Evolutionary conservation across 2,329 filamentous ascomycete species (phyloP).

Genomic region (Westerdykella aurantiaca): DNA sequence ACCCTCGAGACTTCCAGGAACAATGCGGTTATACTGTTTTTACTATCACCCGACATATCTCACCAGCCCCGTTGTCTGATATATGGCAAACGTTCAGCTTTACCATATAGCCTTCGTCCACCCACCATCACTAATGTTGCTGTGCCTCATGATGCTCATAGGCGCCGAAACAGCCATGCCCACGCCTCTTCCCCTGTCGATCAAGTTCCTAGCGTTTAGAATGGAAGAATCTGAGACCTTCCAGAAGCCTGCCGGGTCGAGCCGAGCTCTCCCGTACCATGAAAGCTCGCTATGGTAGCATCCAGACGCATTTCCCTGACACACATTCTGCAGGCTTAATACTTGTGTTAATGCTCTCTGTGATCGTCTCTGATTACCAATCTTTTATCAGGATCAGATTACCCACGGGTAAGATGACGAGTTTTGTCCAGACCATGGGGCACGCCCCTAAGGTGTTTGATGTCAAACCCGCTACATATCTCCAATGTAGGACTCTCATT

Average conservation of each 20-base stretch:
- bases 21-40: constrained; percentile 19
- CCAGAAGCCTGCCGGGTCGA: constrained; percentile 18
- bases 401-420: no score
- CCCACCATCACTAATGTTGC: neutral
- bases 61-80: constrained; percentile 6
- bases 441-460: no score
- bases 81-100: neutral
- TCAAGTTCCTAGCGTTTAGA: neutral
- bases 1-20: constrained; percentile 12
- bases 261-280: constrained; percentile 1
- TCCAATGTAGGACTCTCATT: no score
- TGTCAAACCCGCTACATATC: no score
- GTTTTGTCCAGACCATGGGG: no score
- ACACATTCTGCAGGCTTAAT: constrained; percentile 11
- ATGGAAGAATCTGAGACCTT: constrained; percentile 15
- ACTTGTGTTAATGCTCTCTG: constrained; percentile 10
- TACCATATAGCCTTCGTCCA: neutral
- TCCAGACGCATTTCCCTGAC: constrained; percentile 4
- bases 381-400: no score
- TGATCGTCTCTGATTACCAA: neutral
- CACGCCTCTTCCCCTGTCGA: neutral
- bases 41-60: constrained; percentile 10
- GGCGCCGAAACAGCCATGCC: neutral
- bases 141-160: neutral
- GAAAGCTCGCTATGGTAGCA: constrained; percentile 7